Conservation (phyloP, 2,329 filamentous ascomycete species). For the Juglanconis oblonga region DNA sequence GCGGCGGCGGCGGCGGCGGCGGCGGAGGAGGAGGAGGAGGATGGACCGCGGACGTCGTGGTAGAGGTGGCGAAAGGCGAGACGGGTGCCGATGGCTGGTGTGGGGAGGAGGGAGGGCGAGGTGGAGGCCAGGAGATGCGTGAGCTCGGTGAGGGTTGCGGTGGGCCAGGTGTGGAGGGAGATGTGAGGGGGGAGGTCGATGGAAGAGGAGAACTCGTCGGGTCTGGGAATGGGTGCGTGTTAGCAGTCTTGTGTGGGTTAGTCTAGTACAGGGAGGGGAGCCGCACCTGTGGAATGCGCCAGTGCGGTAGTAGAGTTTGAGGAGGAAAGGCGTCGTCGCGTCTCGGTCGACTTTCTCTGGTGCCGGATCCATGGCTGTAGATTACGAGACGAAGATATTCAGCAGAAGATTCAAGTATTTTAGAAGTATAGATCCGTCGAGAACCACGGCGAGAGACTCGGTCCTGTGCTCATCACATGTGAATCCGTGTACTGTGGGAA, state of each 20-base stretch:
- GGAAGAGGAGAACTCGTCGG: slow-evolving; percentile 65
- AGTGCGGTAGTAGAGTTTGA: slow-evolving; percentile 80
- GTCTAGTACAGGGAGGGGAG: background rate
- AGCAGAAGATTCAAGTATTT: no score
- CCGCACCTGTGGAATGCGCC: slow-evolving; percentile 68
- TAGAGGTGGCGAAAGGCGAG: slow-evolving; percentile 86
- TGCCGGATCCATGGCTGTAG: slow-evolving; percentile 12
- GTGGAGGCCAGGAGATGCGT: slow-evolving; percentile 71
- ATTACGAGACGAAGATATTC: no score
- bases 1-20: slow-evolving; percentile 24
- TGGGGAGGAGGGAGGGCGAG: slow-evolving; percentile 63
- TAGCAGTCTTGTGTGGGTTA: background rate
- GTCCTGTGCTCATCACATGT: no score
- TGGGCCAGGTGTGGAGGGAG: slow-evolving; percentile 82
- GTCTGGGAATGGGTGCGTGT: slow-evolving; percentile 39
- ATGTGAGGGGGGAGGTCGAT: slow-evolving; percentile 63
- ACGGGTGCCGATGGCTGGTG: slow-evolving; percentile 74
- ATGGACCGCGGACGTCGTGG: slow-evolving; percentile 58
- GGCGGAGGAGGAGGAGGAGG: background rate
- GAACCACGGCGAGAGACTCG: no score
- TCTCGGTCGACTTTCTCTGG: slow-evolving; percentile 57
- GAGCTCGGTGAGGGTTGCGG: slow-evolving; percentile 78
- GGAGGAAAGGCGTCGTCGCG: slow-evolving; percentile 73
- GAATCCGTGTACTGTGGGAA: no score
- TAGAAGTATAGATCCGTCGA: no score